Conservation (phyloP, 176 grass and related monocot species). For the Saccharum officinarum region DNA sequence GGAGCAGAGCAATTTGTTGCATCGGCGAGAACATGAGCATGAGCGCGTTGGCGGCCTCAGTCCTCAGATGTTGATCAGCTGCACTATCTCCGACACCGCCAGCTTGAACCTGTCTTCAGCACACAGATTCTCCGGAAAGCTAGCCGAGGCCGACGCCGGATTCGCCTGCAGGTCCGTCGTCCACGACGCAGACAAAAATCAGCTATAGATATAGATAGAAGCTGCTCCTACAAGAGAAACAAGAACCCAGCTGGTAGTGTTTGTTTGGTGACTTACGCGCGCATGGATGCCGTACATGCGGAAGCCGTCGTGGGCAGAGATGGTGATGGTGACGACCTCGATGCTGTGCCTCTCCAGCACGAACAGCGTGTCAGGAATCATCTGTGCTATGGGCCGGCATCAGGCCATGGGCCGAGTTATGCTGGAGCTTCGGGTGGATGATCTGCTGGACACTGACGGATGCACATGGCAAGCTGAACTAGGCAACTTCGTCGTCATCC, state of each 20-base stretch:
- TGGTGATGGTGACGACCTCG: conserved; percentile 35
- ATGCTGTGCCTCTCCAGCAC: conserved; percentile 54
- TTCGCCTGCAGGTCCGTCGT: not conserved
- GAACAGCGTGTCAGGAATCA: not conserved
- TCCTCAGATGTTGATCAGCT: not conserved
- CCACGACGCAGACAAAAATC: not conserved
- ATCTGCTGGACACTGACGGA: no score
- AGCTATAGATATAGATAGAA: not conserved
- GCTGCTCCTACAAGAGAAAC: no score
- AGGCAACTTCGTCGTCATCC: no score
- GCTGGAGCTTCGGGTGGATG: no score
- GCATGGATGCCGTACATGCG: conserved; percentile 53
- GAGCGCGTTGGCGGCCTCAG: not conserved
- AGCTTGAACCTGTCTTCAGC: conserved; percentile 29
- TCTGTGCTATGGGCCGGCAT: no score
- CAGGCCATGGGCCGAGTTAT: no score
- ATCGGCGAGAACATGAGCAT: not conserved
- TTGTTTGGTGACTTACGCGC: conserved; percentile 33
- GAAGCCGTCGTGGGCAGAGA: conserved; percentile 26
- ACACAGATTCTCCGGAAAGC: not conserved
- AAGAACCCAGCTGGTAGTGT: not conserved
- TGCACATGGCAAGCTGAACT: no score
- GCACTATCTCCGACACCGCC: conserved; percentile 8
- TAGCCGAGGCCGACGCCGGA: no score
- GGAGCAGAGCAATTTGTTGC: not conserved